Evolutionary conservation across 2,329 filamentous ascomycete genomes (phyloP).

Genomic region (Alternaria ethzedia): DNA sequence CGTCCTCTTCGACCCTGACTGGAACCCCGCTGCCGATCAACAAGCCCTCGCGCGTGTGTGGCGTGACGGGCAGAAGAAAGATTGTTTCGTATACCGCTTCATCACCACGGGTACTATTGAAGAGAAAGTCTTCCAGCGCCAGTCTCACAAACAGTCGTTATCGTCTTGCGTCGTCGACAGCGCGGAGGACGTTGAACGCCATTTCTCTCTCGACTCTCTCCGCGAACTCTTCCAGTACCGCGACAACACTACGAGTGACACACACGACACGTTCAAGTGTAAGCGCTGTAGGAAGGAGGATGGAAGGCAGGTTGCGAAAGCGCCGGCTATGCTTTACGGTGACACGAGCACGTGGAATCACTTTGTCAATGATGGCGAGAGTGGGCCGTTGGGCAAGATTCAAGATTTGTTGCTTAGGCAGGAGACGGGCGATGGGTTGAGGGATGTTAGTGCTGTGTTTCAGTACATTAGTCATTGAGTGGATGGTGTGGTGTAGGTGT

Average conservation of each 20-base stretch:
- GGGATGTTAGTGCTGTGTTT: slow-evolving; percentile 90
- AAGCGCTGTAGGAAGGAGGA: slow-evolving; percentile 86
- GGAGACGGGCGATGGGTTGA: slow-evolving; percentile 69
- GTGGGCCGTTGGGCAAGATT: slow-evolving; percentile 74
- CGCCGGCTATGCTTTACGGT: slow-evolving; percentile 93
- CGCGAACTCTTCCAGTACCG: slow-evolving; percentile 95
- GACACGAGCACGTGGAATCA: slow-evolving; percentile 99
- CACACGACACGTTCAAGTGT: slow-evolving; percentile 98
- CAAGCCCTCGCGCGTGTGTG: slow-evolving; percentile 96
- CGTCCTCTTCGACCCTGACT: slow-evolving; percentile 90
- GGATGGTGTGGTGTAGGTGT: background rate
- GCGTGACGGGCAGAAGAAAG: slow-evolving; percentile 99
- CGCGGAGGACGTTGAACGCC: slow-evolving; percentile 94
- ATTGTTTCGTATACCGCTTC: slow-evolving; percentile 99
- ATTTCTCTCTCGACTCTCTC: slow-evolving; percentile 90
- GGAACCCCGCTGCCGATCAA: slow-evolving; percentile 97
- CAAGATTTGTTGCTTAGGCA: slow-evolving; percentile 91
- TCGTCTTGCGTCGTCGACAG: slow-evolving; percentile 97
- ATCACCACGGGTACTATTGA: slow-evolving; percentile 98
- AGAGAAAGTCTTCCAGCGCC: slow-evolving; percentile 98
- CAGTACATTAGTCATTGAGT: slow-evolving; percentile 92
- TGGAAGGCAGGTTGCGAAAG: slow-evolving; percentile 86
- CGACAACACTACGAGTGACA: slow-evolving; percentile 83
- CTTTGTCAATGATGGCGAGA: slow-evolving; percentile 77
- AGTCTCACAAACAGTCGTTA: slow-evolving; percentile 96